Evolutionary conservation across 495 filamentous ascomycete species (phyloP).

Genomic region (Recurvomyces mirabilis): DNA sequence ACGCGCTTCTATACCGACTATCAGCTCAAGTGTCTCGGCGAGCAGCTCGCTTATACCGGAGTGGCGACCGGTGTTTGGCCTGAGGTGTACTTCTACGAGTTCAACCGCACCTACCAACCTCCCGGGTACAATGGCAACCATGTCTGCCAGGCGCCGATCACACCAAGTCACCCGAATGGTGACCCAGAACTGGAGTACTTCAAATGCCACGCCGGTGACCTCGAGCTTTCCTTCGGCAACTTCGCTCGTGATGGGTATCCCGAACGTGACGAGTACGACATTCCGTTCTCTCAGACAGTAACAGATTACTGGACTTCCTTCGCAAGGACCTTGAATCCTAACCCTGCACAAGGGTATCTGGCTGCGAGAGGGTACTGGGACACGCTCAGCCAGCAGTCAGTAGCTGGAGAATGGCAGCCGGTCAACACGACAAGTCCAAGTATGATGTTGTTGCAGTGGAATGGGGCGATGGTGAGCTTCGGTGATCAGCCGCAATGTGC

Average conservation of each 20-base stretch:
- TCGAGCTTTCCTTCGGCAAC: slow-evolving; percentile 21
- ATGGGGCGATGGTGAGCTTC: slow-evolving; percentile 2
- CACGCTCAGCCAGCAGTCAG: slow-evolving; percentile 7
- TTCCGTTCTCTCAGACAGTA: slow-evolving; percentile 18
- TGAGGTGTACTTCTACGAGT: slow-evolving; percentile 16
- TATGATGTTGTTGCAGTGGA: slow-evolving; percentile 11
- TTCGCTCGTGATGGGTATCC: slow-evolving; percentile 15
- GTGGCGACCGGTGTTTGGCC: slow-evolving; percentile 11
- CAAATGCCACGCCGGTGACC: slow-evolving; percentile 22
- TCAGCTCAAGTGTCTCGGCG: slow-evolving; percentile 11
- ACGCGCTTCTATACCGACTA: slow-evolving; percentile 11
- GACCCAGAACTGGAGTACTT: slow-evolving; percentile 8
- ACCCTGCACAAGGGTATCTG: slow-evolving; percentile 15
- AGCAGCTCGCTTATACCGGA: slow-evolving; percentile 12
- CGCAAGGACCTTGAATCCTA: slow-evolving; percentile 16
- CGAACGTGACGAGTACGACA: slow-evolving; percentile 19
- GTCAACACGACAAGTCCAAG: slow-evolving; percentile 4
- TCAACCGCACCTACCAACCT: slow-evolving; percentile 21
- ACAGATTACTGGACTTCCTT: slow-evolving; percentile 24
- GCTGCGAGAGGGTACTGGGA: slow-evolving; percentile 18
- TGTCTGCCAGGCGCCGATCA: slow-evolving; percentile 9
- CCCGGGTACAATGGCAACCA: slow-evolving; percentile 16
- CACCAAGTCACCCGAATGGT: slow-evolving; percentile 4
- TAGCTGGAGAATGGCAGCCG: slow-evolving; percentile 9
- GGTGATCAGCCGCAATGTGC: slow-evolving; percentile 1